Evolutionary conservation across 495 filamentous ascomycete species (phyloP).

Genomic region (Evernia prunastri): DNA sequence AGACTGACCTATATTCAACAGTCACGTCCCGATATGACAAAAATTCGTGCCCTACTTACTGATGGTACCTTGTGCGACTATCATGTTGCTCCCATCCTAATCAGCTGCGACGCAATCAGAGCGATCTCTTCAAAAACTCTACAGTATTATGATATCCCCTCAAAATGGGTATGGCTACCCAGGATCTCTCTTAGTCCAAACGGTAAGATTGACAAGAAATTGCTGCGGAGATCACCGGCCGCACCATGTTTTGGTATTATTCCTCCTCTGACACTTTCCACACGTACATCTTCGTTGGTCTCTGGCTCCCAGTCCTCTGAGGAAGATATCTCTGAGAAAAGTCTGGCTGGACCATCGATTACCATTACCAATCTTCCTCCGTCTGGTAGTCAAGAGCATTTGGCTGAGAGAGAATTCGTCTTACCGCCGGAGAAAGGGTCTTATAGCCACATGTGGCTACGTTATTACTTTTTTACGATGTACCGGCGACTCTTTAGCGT

Average conservation of each 20-base stretch:
- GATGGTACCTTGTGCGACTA: background rate
- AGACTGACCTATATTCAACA: background rate
- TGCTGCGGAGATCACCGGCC: background rate
- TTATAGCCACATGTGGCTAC: conserved; percentile 10
- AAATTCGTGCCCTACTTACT: background rate
- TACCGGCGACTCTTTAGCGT: conserved; percentile 31
- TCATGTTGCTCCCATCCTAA: background rate
- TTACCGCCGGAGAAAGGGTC: conserved; percentile 16
- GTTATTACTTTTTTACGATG: conserved; percentile 13
- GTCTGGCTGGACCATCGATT: background rate
- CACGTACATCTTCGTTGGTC: background rate
- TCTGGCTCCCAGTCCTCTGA: background rate
- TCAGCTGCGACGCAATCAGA: background rate
- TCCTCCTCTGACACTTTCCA: background rate
- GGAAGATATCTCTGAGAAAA: background rate
- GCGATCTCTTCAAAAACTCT: background rate
- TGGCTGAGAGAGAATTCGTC: conserved; percentile 10
- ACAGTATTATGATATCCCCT: background rate
- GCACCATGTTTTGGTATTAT: background rate
- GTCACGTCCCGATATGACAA: conserved; percentile 3
- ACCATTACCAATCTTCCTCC: background rate
- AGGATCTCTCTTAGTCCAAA: background rate
- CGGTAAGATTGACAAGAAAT: conserved; percentile 3
- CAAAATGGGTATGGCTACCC: conserved; percentile 1
- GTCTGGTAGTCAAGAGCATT: conserved; percentile 8